Conservation (phyloP, 2,329 filamentous ascomycete genomes). For the Helotiales sp. region DNA sequence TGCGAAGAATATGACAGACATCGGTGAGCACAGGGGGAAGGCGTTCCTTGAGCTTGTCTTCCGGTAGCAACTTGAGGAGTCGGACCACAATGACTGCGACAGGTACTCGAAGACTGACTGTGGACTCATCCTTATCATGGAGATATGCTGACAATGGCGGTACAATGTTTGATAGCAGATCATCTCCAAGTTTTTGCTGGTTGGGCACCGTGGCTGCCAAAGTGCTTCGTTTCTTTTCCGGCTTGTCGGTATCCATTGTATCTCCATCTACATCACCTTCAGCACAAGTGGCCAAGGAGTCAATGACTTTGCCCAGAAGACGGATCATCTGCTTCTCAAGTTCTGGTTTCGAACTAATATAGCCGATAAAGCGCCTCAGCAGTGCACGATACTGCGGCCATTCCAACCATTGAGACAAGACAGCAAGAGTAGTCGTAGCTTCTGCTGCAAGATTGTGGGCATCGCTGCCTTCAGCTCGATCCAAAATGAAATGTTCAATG, state of each 20-base stretch:
- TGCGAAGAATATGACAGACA: slow-evolving; percentile 88
- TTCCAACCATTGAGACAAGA: slow-evolving; percentile 73
- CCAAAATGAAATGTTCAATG: slow-evolving; percentile 91
- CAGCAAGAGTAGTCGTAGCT: slow-evolving; percentile 77
- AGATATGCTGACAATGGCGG: slow-evolving; percentile 81
- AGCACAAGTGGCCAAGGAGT: slow-evolving; percentile 59
- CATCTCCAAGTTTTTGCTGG: slow-evolving; percentile 65
- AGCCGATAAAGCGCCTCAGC: slow-evolving; percentile 79
- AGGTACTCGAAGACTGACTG: slow-evolving; percentile 88
- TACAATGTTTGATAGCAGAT: slow-evolving; percentile 73
- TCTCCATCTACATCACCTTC: slow-evolving; percentile 38
- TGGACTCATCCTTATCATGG: slow-evolving; percentile 91
- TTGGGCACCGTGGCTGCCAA: slow-evolving; percentile 68
- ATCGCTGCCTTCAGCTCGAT: slow-evolving; percentile 69
- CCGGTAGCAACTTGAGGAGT: slow-evolving; percentile 76
- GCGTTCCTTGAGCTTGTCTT: slow-evolving; percentile 68
- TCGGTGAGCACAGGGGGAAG: slow-evolving; percentile 86
- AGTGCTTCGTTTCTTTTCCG: slow-evolving; percentile 38
- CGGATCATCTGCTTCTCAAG: slow-evolving; percentile 83
- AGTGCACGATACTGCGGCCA: slow-evolving; percentile 90
- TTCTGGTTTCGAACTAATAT: slow-evolving; percentile 77
- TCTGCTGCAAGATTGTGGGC: slow-evolving; percentile 87
- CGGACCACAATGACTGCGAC: slow-evolving; percentile 89
- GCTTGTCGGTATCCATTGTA: slow-evolving; percentile 23
- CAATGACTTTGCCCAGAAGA: slow-evolving; percentile 77